These are phyloP conservation scores for Manihot esculenta DNA, from an alignment of 441 rosid species.

Conservation along the genomic window DNA sequence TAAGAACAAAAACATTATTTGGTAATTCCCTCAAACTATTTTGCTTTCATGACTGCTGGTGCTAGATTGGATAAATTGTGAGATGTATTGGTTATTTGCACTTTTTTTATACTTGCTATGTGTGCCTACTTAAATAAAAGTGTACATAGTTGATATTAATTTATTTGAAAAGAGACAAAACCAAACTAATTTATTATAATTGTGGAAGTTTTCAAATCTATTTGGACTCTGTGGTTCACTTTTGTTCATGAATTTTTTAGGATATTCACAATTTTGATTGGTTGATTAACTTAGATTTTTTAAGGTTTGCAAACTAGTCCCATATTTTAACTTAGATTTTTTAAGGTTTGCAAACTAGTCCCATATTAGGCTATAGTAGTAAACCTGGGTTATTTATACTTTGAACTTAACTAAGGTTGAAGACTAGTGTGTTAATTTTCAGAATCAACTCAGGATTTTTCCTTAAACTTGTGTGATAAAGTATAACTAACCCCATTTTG, in stretches of 20 bases:
- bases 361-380: not conserved
- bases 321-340: no score
- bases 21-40: slow-evolving; percentile 39
- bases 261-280: not conserved
- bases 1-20: slow-evolving; percentile 73
- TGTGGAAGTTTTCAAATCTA: not conserved
- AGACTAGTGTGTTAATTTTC: not conserved
- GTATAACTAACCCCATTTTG: not conserved
- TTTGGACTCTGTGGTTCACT: not conserved
- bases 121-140: not conserved
- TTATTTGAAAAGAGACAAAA: not conserved
- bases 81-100: not conserved
- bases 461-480: not conserved
- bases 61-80: slow-evolving; percentile 2
- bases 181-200: not conserved
- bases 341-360: no score
- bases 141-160: not conserved
- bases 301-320: no score
- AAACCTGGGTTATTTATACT: not conserved
- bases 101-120: not conserved
- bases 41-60: slow-evolving; percentile 9
- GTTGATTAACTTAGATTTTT: not conserved
- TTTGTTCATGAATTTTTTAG: not conserved
- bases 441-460: not conserved
- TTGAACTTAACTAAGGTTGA: not conserved